A percentile compares a stretch with the other conserved stretches of the same genome.
Conservation (phyloP, 2,329 filamentous ascomycete genomes). For the Calonectria hongkongensis region DNA sequence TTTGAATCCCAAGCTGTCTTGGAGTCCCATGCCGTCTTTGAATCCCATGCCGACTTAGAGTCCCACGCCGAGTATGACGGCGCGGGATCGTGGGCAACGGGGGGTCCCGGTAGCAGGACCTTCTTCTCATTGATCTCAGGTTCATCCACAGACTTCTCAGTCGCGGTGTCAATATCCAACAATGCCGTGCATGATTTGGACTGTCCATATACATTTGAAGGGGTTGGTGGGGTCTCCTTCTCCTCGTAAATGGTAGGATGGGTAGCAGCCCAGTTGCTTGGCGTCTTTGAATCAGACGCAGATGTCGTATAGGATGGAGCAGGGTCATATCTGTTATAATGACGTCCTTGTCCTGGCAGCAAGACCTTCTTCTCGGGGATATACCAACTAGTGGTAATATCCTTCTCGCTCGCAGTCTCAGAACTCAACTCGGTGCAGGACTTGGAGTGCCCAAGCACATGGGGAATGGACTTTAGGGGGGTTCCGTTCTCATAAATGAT, state of each 20-base stretch:
- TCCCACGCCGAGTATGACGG: background rate
- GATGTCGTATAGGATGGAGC: background rate
- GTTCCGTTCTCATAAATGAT: conserved; percentile 10
- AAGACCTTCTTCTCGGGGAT: conserved; percentile 2
- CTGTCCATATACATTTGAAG: background rate
- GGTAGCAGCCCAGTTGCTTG: background rate
- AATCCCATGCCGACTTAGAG: background rate
- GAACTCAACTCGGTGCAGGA: background rate
- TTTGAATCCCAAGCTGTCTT: background rate
- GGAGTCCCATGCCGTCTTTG: background rate
- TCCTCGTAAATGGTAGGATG: background rate
- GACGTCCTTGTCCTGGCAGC: background rate
- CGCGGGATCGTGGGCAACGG: background rate
- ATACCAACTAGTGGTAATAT: background rate
- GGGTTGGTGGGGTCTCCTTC: background rate
- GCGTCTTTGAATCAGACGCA: background rate
- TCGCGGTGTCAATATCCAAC: background rate
- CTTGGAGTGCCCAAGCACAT: background rate
- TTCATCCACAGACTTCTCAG: background rate
- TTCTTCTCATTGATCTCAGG: background rate
- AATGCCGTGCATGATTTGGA: background rate
- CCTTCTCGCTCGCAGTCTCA: background rate
- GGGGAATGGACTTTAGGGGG: background rate
- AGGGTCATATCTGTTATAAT: background rate
- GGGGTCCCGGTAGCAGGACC: background rate